These are phyloP conservation scores for Tylopilus balloui DNA, from an alignment of 768 basidiomycete species.

Conservation along the genomic window DNA sequence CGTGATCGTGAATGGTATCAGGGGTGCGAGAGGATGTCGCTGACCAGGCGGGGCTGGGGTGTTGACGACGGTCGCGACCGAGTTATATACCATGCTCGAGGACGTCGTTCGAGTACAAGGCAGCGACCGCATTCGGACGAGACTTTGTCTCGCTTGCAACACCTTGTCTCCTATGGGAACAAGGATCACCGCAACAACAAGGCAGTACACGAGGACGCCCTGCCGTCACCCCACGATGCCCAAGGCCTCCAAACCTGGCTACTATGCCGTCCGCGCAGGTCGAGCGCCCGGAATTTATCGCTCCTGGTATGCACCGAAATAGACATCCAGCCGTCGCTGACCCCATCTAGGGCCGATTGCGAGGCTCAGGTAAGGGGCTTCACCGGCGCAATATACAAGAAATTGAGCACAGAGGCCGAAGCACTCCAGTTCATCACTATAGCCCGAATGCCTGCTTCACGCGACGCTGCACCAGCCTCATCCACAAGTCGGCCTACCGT, in stretches of 20 bases:
- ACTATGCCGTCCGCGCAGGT: constrained; percentile 74
- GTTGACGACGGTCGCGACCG: constrained; percentile 6
- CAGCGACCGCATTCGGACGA: constrained; percentile 16
- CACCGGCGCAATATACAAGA: constrained; percentile 58
- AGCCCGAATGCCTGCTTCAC: constrained; percentile 6
- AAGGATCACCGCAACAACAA: constrained; percentile 8
- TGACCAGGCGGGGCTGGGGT: constrained; percentile 6
- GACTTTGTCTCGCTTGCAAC: constrained; percentile 20
- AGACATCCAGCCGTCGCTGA: constrained; percentile 27
- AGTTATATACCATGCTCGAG: constrained; percentile 24
- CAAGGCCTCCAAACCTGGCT: constrained; percentile 42
- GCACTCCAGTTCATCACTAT: constrained; percentile 54
- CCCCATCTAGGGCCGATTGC: constrained; percentile 59
- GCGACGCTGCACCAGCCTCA: constrained; percentile 10
- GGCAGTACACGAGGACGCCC: not conserved
- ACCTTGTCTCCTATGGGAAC: constrained; percentile 19
- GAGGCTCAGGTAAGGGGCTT: constrained; percentile 65
- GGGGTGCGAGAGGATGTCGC: constrained; percentile 5
- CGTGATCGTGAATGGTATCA: not conserved
- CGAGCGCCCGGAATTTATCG: constrained; percentile 58
- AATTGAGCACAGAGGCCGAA: constrained; percentile 51
- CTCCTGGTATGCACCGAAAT: constrained; percentile 54
- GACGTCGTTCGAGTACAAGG: constrained; percentile 24
- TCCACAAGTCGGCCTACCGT: constrained; percentile 26
- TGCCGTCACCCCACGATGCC: constrained; percentile 27